Evolutionary conservation across 148 eudicot species (phyloP).

Genomic region (Linanthus parryae): DNA sequence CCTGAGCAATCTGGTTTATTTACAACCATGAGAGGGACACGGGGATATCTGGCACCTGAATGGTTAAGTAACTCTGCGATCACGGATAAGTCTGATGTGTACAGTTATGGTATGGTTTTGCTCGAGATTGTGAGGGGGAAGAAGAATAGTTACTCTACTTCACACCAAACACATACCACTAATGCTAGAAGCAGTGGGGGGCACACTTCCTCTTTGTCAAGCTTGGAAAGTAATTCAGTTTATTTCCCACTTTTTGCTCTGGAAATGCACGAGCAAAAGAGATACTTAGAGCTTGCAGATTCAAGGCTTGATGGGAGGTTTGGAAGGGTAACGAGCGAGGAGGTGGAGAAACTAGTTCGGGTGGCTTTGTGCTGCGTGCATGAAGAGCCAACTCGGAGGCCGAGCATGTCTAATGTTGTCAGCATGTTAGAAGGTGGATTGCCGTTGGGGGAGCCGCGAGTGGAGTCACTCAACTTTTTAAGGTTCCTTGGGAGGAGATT

Average conservation of each 20-base stretch:
- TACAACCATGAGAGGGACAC: slow-evolving; percentile 85
- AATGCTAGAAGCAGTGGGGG: slow-evolving; percentile 20
- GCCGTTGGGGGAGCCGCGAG: slow-evolving; percentile 37
- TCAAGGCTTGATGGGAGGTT: slow-evolving; percentile 60
- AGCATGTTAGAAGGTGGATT: slow-evolving; percentile 60
- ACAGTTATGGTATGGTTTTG: slow-evolving; percentile 76
- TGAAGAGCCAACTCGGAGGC: slow-evolving; percentile 67
- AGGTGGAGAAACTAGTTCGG: slow-evolving; percentile 59
- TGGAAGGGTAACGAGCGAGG: slow-evolving; percentile 53
- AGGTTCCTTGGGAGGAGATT: slow-evolving; percentile 65
- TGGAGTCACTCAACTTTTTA: slow-evolving; percentile 56
- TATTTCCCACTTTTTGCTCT: slow-evolving; percentile 52
- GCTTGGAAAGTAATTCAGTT: too few species aligned
- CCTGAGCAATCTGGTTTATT: slow-evolving; percentile 58
- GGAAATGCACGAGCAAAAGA: slow-evolving; percentile 72
- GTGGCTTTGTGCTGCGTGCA: slow-evolving; percentile 70
- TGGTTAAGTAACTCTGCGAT: slow-evolving; percentile 76
- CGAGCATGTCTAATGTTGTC: slow-evolving; percentile 55
- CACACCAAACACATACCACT: slow-evolving; percentile 37
- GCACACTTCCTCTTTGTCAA: slow-evolving; percentile 24
- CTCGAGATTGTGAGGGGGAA: slow-evolving; percentile 70
- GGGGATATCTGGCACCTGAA: slow-evolving; percentile 82
- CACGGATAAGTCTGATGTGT: slow-evolving; percentile 73
- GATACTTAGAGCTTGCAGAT: slow-evolving; percentile 66
- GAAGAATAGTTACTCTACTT: slow-evolving; percentile 46